Evolutionary conservation across 352 stramenopile species (phyloP).

Genomic region (Pythium rishiriense): DNA sequence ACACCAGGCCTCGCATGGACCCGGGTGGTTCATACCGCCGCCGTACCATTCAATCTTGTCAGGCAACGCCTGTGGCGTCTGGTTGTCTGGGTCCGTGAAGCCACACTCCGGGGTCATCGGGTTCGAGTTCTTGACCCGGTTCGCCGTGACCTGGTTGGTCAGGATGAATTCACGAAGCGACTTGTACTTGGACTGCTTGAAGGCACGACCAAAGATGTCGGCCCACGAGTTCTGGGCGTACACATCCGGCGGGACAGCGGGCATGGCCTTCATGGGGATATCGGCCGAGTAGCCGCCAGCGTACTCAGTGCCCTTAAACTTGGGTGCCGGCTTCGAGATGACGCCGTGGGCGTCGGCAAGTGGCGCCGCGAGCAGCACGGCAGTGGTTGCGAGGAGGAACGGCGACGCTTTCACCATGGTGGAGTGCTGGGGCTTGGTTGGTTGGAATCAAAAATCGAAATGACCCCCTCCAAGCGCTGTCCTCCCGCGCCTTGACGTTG

Average conservation of each 20-base stretch:
- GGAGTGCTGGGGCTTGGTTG: neutral
- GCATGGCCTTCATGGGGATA: conserved; percentile 9
- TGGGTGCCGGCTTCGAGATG: conserved; percentile 3
- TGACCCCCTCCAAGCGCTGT: neutral
- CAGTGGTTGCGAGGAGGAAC: neutral
- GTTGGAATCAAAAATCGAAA: neutral
- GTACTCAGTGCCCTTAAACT: conserved; percentile 11
- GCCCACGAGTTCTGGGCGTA: conserved; percentile 14
- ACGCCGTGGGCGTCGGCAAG: conserved; percentile 8
- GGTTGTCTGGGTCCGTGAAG: conserved; percentile 40
- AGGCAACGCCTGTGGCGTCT: conserved; percentile 29
- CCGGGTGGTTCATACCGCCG: conserved; percentile 38
- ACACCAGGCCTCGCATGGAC: conserved; percentile 51
- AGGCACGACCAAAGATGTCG: conserved; percentile 14
- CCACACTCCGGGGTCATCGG: conserved; percentile 34
- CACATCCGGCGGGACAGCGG: neutral
- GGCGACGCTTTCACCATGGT: conserved; percentile 6
- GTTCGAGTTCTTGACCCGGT: conserved; percentile 25
- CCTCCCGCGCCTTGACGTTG: too few species aligned
- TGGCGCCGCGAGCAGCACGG: neutral
- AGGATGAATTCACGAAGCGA: conserved; percentile 44
- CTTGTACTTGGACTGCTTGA: conserved; percentile 49
- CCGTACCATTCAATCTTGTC: conserved; percentile 47
- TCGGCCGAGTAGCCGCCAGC: conserved; percentile 13
- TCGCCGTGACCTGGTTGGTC: conserved; percentile 36